A percentile compares a stretch with the other conserved stretches of the same genome.
phyloP scores from a whole-genome alignment of 345 rosid species.

The Laguncularia racemosa region DNA sequence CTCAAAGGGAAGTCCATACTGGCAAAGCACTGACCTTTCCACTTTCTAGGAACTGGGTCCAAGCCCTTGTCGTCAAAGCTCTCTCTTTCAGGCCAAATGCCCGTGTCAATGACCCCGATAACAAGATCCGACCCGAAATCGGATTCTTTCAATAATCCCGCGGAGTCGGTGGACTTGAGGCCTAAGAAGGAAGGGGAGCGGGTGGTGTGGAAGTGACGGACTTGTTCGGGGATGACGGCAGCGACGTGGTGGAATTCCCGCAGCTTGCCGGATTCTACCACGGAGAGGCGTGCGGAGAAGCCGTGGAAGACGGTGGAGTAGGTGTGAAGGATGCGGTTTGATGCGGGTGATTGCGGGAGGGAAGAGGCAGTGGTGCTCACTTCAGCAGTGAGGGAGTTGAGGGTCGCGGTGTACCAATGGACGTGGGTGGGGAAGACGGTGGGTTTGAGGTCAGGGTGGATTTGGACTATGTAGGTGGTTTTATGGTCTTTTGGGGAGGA shows the following conservation, averaged over 20 bases:
- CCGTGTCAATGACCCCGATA: conserved; percentile 84
- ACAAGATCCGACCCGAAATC: conserved; percentile 96
- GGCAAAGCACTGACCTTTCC: conserved; percentile 70
- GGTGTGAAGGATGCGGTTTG: conserved; percentile 48
- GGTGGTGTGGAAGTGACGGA: conserved; percentile 69
- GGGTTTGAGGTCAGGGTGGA: conserved; percentile 55
- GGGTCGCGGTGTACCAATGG: conserved; percentile 77
- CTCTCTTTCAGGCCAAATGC: conserved; percentile 83
- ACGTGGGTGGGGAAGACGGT: conserved; percentile 73
- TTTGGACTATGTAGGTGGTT: conserved; percentile 44
- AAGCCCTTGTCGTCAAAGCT: conserved; percentile 82
- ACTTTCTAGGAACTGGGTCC: conserved; percentile 57
- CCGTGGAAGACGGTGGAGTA: conserved; percentile 93
- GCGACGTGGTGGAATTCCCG: conserved; percentile 41
- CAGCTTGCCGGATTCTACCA: conserved; percentile 36
- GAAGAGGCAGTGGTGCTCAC: neutral
- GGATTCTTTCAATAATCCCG: conserved; percentile 67
- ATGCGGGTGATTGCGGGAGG: conserved; percentile 16
- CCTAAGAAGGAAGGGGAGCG: conserved; percentile 95
- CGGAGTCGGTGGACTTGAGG: conserved; percentile 51
- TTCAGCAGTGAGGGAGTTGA: conserved; percentile 6
- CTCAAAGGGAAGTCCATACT: conserved; percentile 28
- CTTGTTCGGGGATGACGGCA: conserved; percentile 68
- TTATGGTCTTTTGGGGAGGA: conserved; percentile 2
- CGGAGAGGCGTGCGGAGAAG: conserved; percentile 67